Evolutionary conservation across 345 rosid genomes (phyloP), one percentile per base, ranked within the genome.

Genomic region (Euphorbia peplus): DNA sequence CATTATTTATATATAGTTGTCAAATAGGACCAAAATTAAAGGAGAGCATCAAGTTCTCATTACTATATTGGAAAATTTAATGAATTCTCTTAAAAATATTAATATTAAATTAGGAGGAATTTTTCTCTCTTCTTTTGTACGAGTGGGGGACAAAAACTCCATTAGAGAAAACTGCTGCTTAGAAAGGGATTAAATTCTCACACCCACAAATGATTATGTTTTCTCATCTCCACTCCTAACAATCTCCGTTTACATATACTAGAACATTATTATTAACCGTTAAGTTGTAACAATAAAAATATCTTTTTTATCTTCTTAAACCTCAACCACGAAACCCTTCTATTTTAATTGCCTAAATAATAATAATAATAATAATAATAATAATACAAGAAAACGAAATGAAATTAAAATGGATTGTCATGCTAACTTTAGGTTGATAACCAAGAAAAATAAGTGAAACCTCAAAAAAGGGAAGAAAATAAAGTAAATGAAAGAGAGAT

Each of bases 161-260:
- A 79, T 64, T 63, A 61, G 46, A 67, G 39, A 55, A 25, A 37
- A 57, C 5, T 73, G 71, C 77, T 64, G 73, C 54, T 56, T 26
- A n/a, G 51, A 57, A 79, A 68, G 83, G 83, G 80, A 81, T 79
- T 74, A 26, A 46, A 70, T 80, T 78, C 78, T 72, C 80, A 29
- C 5, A 71, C 3, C 35, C 66, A 64, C 32, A 77, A 77, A 81
- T 69, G 52, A 81, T 81, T 77, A 14, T 73, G 79, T 77, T 73
- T 78, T 37, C 18, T 67, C 72, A 74, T 81, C 79, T 76, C 80
- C 73, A 50, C 64, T 75, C 76, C 75, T 67, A 75, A 72, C 69
- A 64, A 68, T 68, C 60, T 61, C 67, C 70, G 54, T 56, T 68
- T 48, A 64, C 67, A 22, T 29, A 21, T 53, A 60, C 37, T 37